Evolutionary conservation across 2,329 filamentous ascomycete species (phyloP), one percentile per base, ranked within the genome.

Genomic region (Biscogniauxia marginata): DNA sequence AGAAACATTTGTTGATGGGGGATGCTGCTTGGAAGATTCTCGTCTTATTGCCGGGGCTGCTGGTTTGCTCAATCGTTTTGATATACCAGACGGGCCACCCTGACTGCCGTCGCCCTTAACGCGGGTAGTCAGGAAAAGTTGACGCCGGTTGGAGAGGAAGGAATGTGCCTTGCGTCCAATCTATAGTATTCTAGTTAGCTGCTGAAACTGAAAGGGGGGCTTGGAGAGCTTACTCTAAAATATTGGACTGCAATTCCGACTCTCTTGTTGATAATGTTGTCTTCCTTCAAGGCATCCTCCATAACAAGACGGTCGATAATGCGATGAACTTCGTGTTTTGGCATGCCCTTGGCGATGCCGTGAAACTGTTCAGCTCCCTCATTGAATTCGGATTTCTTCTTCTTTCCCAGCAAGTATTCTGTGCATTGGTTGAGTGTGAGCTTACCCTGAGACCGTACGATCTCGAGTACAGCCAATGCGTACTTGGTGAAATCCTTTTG

Each of bases 351-450:
- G 13, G 89, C 92, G 45, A 82, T 80, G 13, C 91, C 91, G 70
- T 85, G 86, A 56, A 86, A 83, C 18, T 82, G 73, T 39, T 83
- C 77, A 39, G 86, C 84, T 3, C 75, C 69, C 2, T 76, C 67
- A 13, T 80, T 50, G 46, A 63, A 76, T 44, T 83, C 80, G 45
- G 84, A 77, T 55, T 83, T 83, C 56, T 79, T 83, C 58, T 81
- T 84, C 56, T 82, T 85, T 6, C 93, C 95, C 60, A 88, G 82
- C 62, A 97, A 84, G 34, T 96, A 82, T 66, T 97, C 92, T n/a
- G 90, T 85, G 69, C 91, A 93, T 68, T 96, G 88, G 16, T 86
- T 80, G 54, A 93, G 75, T 5, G 91, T 96, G 51, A 96, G 82
- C 19, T 83, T 82, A 34, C 76, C 68, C 63, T 84, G 77, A 5